A percentile compares a stretch with the other conserved stretches of the same genome.
These are phyloP conservation scores for Aspergillus pseudoterreus DNA, from an alignment of 2,329 filamentous ascomycete species.

Conservation along the genomic window DNA sequence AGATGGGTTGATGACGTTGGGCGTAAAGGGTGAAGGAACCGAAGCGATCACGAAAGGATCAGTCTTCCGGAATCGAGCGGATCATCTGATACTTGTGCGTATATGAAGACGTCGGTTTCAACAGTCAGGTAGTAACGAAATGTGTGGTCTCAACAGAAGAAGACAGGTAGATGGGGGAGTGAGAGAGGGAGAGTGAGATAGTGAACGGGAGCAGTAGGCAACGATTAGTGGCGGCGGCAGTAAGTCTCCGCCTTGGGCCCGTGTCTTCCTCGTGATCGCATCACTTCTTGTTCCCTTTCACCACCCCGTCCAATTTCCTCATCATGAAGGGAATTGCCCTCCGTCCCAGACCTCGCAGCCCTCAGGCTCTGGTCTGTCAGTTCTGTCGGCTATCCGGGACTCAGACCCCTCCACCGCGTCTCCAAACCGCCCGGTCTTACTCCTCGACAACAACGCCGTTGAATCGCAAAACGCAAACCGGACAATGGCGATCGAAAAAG, in stretches of 20 bases:
- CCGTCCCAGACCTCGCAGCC: conserved; percentile 21
- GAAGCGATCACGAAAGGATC: conserved; percentile 10
- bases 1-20: conserved; percentile 4
- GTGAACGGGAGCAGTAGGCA: not conserved
- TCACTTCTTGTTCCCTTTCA: not conserved
- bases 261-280: conserved; percentile 8
- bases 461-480: conserved; percentile 8
- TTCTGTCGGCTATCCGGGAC: conserved; percentile 34
- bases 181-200: not conserved
- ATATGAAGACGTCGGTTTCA: conserved; percentile 10
- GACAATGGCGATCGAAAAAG: conserved; percentile 17
- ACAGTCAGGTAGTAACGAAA: not conserved
- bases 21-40: conserved; percentile 1
- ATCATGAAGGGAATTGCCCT: conserved; percentile 36
- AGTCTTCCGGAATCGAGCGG: conserved; percentile 8
- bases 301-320: not conserved
- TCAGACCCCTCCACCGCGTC: conserved; percentile 13
- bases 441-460: conserved; percentile 10
- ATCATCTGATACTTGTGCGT: conserved; percentile 11
- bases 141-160: conserved; percentile 13
- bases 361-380: conserved; percentile 33
- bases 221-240: conserved; percentile 14
- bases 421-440: conserved; percentile 20
- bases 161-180: conserved; percentile 3
- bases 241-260: conserved; percentile 27